Evolutionary conservation across 1,139 yeast genomes (phyloP).

Genomic region (Saccharomycopsis hybrid): DNA sequence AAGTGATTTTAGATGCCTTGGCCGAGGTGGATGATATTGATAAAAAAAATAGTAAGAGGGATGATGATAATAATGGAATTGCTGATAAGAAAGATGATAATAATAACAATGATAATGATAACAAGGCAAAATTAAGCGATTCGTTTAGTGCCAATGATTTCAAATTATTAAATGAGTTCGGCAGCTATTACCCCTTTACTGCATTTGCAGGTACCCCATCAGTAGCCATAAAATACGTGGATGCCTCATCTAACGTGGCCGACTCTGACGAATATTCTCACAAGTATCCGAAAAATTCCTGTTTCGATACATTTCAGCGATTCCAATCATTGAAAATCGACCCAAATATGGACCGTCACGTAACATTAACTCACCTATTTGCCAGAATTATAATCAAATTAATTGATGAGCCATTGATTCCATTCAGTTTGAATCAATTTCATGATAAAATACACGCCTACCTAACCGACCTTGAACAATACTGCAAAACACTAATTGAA

Average conservation of each 20-base stretch:
- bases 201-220: conserved; percentile 65
- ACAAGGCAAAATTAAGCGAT: conserved; percentile 15
- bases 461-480: conserved; percentile 43
- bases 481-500: conserved; percentile 20
- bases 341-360: conserved; percentile 50
- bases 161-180: conserved; percentile 39
- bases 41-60: not conserved
- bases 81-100: not conserved
- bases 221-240: conserved; percentile 32
- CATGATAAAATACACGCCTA: conserved; percentile 41
- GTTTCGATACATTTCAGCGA: conserved; percentile 60
- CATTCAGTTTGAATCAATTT: conserved; percentile 52
- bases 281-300: conserved; percentile 53
- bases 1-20: conserved; percentile 30
- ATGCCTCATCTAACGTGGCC: conserved; percentile 18
- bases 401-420: conserved; percentile 71
- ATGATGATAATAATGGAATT: conserved; percentile 4
- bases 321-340: conserved; percentile 45
- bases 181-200: conserved; percentile 66
- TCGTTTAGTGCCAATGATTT: conserved; percentile 4
- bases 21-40: conserved; percentile 29
- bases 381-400: conserved; percentile 48
- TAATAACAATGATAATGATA: conserved; percentile 5
- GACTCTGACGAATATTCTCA: conserved; percentile 21
- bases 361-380: conserved; percentile 50